Conservation (phyloP, 2,329 filamentous ascomycete species). For the Aspergillus piperis region DNA sequence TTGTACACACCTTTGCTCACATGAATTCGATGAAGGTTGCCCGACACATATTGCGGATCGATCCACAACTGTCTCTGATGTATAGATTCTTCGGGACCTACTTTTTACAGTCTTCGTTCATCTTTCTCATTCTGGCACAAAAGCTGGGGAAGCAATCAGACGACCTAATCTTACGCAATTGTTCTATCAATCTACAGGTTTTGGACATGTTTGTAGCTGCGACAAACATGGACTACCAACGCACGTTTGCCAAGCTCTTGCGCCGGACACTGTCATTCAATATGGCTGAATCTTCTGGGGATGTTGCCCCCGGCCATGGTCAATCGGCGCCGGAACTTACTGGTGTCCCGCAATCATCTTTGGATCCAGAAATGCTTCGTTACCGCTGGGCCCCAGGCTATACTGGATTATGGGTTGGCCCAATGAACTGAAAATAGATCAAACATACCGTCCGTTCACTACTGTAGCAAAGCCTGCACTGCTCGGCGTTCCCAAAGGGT, state of each 20-base stretch:
- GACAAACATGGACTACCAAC: slow-evolving; percentile 7
- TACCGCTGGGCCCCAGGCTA: slow-evolving; percentile 4
- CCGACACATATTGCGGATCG: not conserved
- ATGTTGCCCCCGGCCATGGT: not conserved
- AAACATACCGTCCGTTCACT: not conserved
- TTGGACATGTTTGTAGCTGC: slow-evolving; percentile 2
- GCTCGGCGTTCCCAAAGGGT: not conserved
- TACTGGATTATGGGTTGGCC: not conserved
- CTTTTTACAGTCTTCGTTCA: slow-evolving; percentile 3
- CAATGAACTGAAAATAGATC: not conserved
- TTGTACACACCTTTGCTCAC: too few relatives aligned
- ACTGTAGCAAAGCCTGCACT: too few relatives aligned
- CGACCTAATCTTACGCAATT: not conserved
- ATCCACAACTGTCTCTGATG: not conserved
- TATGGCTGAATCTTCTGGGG: not conserved
- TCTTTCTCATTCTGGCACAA: slow-evolving; percentile 5
- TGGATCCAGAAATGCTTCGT: slow-evolving; percentile 5
- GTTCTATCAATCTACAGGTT: not conserved
- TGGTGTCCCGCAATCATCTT: not conserved
- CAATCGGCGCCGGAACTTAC: not conserved
- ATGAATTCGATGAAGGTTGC: not conserved
- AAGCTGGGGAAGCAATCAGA: slow-evolving; percentile 1
- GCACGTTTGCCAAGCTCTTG: slow-evolving; percentile 1
- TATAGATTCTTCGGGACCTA: slow-evolving; percentile 5
- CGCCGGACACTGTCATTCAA: not conserved